A percentile compares a stretch with the other conserved stretches of the same genome.
Conservation (phyloP, 1,139 yeast species). For the Nakaseomyces kungkrabaensis region DNA sequence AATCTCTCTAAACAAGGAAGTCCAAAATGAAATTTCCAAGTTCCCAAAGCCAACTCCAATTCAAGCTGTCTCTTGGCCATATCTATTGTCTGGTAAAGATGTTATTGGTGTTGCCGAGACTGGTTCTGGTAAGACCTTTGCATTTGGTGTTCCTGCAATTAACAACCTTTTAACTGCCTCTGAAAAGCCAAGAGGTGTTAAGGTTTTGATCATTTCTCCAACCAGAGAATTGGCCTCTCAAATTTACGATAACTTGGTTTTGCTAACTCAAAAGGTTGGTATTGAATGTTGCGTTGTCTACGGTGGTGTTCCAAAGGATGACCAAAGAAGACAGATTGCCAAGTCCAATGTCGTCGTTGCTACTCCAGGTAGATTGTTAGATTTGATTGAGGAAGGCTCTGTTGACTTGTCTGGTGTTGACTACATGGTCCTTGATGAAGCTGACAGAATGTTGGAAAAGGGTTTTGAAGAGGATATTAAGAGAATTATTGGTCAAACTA, state of each 20-base stretch:
- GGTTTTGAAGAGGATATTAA: constrained; percentile 97
- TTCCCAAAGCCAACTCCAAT: constrained; percentile 93
- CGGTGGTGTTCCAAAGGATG: constrained; percentile 96
- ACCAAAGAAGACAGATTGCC: constrained; percentile 62
- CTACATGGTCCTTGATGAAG: constrained; percentile 88
- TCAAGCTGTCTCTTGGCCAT: constrained; percentile 97
- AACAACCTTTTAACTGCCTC: constrained; percentile 40
- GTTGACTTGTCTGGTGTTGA: constrained; percentile 58
- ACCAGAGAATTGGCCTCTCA: constrained; percentile 96
- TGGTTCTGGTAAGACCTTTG: constrained; percentile 95
- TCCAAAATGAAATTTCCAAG: constrained; percentile 48
- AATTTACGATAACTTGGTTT: constrained; percentile 72
- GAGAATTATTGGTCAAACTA: constrained; percentile 76
- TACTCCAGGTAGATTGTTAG: constrained; percentile 93
- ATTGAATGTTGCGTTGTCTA: constrained; percentile 77
- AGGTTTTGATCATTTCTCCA: constrained; percentile 84
- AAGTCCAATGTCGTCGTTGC: constrained; percentile 77
- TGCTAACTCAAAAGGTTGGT: constrained; percentile 51
- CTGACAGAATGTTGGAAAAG: constrained; percentile 94
- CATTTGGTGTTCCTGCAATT: constrained; percentile 97
- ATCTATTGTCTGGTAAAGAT: constrained; percentile 65
- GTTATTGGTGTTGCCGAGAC: constrained; percentile 98
- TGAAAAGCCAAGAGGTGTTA: constrained; percentile 41
- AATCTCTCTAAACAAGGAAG: constrained; percentile 45
- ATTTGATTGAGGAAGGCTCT: constrained; percentile 81